A percentile compares a stretch with the other conserved stretches of the same genome.
These are phyloP conservation scores for Xylaria sp. DNA, from an alignment of 2,329 filamentous ascomycete genomes.

Conservation along the genomic window DNA sequence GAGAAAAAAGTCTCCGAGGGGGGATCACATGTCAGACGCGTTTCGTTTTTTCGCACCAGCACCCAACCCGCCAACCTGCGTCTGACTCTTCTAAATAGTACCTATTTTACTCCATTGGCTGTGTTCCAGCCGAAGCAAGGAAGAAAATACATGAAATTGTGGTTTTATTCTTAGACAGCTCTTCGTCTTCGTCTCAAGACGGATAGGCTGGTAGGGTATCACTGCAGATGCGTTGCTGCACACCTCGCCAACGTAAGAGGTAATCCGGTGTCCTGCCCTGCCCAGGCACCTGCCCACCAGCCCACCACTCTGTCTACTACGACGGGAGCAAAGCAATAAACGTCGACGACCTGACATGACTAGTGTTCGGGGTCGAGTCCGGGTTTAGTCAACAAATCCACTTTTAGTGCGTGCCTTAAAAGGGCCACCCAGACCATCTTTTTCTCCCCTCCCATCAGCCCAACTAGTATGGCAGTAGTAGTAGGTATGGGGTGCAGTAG, in stretches of 20 bases:
- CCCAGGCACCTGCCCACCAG: not conserved
- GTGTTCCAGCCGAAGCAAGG: not conserved
- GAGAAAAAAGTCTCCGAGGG: constrained; percentile 19
- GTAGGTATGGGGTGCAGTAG: not conserved
- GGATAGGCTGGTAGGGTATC: not conserved
- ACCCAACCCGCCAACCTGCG: too few relatives aligned
- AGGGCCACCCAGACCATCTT: too few relatives aligned
- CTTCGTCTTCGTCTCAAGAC: too few relatives aligned
- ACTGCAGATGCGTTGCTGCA: too few relatives aligned
- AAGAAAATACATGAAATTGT: not conserved
- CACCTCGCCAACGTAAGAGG: too few relatives aligned
- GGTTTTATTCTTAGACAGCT: too few relatives aligned
- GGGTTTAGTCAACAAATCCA: not conserved
- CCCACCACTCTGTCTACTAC: not conserved
- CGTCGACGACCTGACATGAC: not conserved
- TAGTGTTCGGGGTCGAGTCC: not conserved
- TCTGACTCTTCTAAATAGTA: too few relatives aligned
- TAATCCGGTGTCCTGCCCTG: too few relatives aligned
- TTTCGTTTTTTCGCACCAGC: not conserved
- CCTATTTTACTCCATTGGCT: not conserved
- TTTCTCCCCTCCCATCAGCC: too few relatives aligned
- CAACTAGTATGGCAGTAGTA: too few relatives aligned
- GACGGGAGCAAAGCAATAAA: too few relatives aligned
- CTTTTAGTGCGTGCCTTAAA: too few relatives aligned
- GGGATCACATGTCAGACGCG: constrained; percentile 30